phyloP scores from a whole-genome alignment of 495 filamentous ascomycete genomes.

The Penicillium angulare region DNA sequence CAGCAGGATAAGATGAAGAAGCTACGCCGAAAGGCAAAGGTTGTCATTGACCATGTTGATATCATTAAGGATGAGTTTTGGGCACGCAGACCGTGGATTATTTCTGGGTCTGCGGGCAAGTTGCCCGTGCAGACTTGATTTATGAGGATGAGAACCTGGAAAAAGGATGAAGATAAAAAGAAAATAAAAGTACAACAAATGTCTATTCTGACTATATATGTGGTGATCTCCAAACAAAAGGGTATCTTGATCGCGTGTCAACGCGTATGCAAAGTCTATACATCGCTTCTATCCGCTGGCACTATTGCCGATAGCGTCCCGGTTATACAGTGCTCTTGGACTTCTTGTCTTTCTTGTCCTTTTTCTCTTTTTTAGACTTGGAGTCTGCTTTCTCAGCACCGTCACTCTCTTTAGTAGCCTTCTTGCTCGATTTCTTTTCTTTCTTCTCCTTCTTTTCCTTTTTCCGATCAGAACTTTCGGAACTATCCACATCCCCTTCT shows the following conservation, averaged over 20 bases:
- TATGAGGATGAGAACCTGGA: too few relatives aligned
- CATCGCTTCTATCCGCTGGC: conserved; percentile 13
- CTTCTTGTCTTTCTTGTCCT: conserved; percentile 22
- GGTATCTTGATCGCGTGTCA: conserved; percentile 37
- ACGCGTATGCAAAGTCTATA: conserved; percentile 20
- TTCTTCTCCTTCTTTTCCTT: conserved; percentile 20
- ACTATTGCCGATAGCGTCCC: conserved; percentile 26
- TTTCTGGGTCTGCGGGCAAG: conserved; percentile 71
- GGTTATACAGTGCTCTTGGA: conserved; percentile 35
- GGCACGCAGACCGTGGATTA: conserved; percentile 80
- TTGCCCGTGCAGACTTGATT: conserved; percentile 51
- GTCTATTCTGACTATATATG: background rate
- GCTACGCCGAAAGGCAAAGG: conserved; percentile 66
- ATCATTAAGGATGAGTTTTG: conserved; percentile 95
- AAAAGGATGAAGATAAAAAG: conserved; percentile 16
- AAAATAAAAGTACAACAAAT: background rate
- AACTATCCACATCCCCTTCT: conserved; percentile 19
- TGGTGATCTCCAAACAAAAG: conserved; percentile 21
- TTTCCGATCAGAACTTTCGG: conserved; percentile 7
- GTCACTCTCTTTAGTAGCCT: background rate
- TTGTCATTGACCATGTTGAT: conserved; percentile 82
- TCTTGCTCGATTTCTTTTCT: conserved; percentile 22
- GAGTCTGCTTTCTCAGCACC: background rate
- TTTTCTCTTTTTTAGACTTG: conserved; percentile 36
- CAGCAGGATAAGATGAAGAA: conserved; percentile 79